Conservation (phyloP, 2,329 filamentous ascomycete genomes). For the Neofusicoccum ribis region DNA sequence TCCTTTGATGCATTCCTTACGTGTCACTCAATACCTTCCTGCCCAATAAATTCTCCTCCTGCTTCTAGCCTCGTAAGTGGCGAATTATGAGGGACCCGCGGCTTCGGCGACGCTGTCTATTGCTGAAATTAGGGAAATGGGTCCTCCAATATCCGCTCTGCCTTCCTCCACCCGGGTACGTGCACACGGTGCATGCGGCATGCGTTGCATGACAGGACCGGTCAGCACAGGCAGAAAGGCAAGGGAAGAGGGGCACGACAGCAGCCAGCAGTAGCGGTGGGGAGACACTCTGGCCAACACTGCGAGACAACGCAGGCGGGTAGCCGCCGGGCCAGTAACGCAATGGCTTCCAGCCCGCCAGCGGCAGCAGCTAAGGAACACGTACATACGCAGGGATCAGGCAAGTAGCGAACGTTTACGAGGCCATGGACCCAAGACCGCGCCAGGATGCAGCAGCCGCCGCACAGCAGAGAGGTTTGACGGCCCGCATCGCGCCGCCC, state of each 20-base stretch:
- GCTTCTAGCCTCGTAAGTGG: no score
- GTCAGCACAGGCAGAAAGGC: background rate
- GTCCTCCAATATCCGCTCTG: no score
- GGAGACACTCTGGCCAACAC: background rate
- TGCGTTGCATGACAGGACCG: background rate
- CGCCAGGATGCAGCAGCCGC: no score
- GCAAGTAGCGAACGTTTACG: background rate
- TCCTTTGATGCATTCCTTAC: no score
- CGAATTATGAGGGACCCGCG: no score
- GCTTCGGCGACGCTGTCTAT: no score
- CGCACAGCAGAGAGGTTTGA: background rate
- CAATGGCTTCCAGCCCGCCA: background rate
- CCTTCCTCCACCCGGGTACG: background rate
- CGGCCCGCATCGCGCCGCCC: slow-evolving; percentile 3
- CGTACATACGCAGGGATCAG: background rate
- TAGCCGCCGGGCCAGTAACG: background rate
- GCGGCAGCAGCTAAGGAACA: background rate
- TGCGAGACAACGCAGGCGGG: background rate
- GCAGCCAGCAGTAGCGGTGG: background rate
- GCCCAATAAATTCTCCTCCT: no score
- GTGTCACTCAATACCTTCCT: no score
- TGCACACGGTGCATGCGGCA: background rate
- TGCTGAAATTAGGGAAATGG: no score
- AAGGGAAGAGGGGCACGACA: background rate
- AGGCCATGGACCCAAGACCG: no score